Base-by-base conservation (phyloP, 202 grass and related monocot species). In the Elaeis oleifera region DNA sequence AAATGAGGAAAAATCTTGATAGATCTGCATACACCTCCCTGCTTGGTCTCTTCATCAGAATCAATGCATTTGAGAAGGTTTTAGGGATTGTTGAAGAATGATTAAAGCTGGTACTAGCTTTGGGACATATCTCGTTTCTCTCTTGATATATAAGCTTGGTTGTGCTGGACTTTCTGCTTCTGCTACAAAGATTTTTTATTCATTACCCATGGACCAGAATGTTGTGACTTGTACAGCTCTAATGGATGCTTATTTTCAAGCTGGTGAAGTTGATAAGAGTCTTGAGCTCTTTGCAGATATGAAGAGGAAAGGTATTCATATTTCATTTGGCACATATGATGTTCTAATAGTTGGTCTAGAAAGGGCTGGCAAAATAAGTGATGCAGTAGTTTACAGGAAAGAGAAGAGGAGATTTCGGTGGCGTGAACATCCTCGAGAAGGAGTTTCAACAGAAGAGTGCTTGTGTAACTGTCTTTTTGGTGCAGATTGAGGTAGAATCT, bases 391-490 rank as follows among this genome's bases (percentile, higher is more conserved):
- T 71, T 90, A 71, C 63, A 80, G 17, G 71, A 86, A 72, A 63
- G 83, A 90, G 66, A 90, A 64, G 73, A 83, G 73, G 76, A 58
- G 78, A 64, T 74, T 86, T 75, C 66, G 66, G 55, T 80, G 66
- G 76, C 54, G 75, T 63, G 76, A 56, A 56, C 64, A 75, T 53
- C 83, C 73, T 68, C 17, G 16, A 72, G 54, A 78, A 44, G 54
- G 60, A 24, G 57, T 28, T 60, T 78, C 78, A 60, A 53, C 63
- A 31, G 65, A 86, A 71, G 76, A 86, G 44, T 72, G 73, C 68
- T 83, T 90, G 59, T 90, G 87, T 58, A 78, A 86, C 58, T 69
- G 71, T 75, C 23, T 90, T 27, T 86, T 90, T 78, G 73, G 73
- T 70, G 50, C 54, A 14, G 25, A 72, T 65, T 57, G 73, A 69